Evolutionary conservation across 805 yeast genomes (phyloP), one percentile per base, ranked within the genome.

Genomic region (Lipomyces japonicus): DNA sequence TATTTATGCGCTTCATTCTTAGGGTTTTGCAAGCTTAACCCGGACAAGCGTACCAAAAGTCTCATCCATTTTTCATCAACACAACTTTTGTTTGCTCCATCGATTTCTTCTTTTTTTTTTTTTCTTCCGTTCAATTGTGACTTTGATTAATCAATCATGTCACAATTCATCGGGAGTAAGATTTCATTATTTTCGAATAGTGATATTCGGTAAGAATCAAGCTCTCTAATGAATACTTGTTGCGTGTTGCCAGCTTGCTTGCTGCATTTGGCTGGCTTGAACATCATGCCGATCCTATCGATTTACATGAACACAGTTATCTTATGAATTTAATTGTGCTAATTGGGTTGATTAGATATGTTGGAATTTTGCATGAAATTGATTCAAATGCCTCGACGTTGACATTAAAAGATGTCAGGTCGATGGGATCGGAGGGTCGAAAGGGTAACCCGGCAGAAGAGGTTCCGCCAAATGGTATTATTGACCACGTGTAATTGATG

Each of bases 361-460:
- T 88, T 50, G 98, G 98, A 28, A 71, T 79, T n/a, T 75, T 91
- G 64, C 88, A 86, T 58, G 82, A 80, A 59, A 87, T 93, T 63
- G 88, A 88, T 67, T 93, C 95, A 25, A 90, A 86, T 51, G 85
- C 84, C 53, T 86, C 96, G 58, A 88, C 96, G 1, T 93, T 91
- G 44, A 82, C 96, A 4, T 75, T 91, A 63, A 76, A 77, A 42
- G 74, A 81, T 47, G 97, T 91, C 42, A 76, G 87, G 54, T 81
- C 88, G 44, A 82, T 82, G 59, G 98, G 97, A 48, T 86, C 97
- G 19, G 97, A 91, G 68, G 96, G 95, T 26, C 79, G 97, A 62
- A 74, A 84, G 59, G 70, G 72, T 12, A 88, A 84, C 65, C 83
- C 86, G 2, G 71, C 75, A 14, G 74, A 77, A 56, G 95, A 87